These are phyloP conservation scores for Eutypa lata DNA, from an alignment of 2,329 filamentous ascomycete species.

Conservation along the genomic window DNA sequence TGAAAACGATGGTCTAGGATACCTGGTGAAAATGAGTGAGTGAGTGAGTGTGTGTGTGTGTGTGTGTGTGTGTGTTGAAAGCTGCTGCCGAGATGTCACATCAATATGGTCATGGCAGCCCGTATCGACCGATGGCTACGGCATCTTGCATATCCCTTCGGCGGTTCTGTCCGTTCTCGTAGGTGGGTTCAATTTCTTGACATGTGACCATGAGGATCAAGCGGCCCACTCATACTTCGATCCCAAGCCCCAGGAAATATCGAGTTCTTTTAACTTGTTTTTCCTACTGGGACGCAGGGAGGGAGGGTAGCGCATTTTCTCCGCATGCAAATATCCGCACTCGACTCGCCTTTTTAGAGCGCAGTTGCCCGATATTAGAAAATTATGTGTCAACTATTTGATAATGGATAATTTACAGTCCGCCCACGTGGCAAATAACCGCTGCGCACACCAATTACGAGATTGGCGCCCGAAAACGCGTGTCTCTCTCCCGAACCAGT, in stretches of 20 bases:
- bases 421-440: constrained; percentile 19
- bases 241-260: neutral
- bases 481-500: neutral
- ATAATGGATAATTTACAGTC: constrained; percentile 10
- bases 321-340: neutral
- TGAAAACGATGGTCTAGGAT: neutral
- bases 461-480: neutral
- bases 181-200: neutral
- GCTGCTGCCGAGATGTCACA: neutral
- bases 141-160: neutral
- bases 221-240: neutral
- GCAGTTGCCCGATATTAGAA: constrained; percentile 8
- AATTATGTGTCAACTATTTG: constrained; percentile 19
- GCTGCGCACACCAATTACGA: neutral
- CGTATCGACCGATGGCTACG: neutral
- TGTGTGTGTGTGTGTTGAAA: neutral
- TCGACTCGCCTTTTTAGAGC: neutral
- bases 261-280: neutral
- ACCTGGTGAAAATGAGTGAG: neutral
- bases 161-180: neutral
- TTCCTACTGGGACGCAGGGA: neutral
- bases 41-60: too few relatives aligned
- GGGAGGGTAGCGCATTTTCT: neutral
- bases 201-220: neutral
- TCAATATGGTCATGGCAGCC: neutral